Percentiles rank a stretch among this genome's conserved stretches.
Conservation (phyloP, 1,139 yeast genomes). For the Sugiyamaella grinbergsii region DNA sequence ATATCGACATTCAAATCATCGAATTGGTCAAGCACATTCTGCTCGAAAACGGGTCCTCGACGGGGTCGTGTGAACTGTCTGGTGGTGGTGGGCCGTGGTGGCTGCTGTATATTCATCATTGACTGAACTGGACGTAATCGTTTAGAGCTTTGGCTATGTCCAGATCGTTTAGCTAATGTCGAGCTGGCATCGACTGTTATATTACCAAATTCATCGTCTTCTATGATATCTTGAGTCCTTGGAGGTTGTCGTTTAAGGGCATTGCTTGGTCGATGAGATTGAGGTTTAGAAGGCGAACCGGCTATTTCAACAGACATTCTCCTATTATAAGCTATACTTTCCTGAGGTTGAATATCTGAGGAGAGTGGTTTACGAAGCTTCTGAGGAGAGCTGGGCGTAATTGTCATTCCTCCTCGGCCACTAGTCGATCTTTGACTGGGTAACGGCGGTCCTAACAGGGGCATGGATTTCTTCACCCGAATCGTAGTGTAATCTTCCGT, state of each 20-base stretch:
- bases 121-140: conserved; percentile 31
- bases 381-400: conserved; percentile 3
- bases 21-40: conserved; percentile 40
- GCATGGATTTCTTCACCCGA: conserved; percentile 25
- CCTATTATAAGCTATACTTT: background rate
- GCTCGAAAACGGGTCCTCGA: conserved; percentile 26
- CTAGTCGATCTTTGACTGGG: background rate
- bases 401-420: too few species aligned
- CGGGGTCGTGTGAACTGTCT: conserved; percentile 14
- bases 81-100: background rate
- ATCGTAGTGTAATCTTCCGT: conserved; percentile 2
- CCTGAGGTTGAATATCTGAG: background rate
- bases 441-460: conserved; percentile 17
- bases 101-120: conserved; percentile 26
- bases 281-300: conserved; percentile 8
- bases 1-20: conserved; percentile 36
- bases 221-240: conserved; percentile 1
- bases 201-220: conserved; percentile 16
- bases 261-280: conserved; percentile 1
- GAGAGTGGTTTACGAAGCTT: conserved; percentile 2
- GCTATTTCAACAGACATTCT: background rate
- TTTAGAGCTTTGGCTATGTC: conserved; percentile 11
- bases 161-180: conserved; percentile 5
- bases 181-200: conserved; percentile 15
- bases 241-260: background rate